These are phyloP conservation scores for Bathelium albidoporum DNA, from an alignment of 495 filamentous ascomycete species.

Conservation along the genomic window DNA sequence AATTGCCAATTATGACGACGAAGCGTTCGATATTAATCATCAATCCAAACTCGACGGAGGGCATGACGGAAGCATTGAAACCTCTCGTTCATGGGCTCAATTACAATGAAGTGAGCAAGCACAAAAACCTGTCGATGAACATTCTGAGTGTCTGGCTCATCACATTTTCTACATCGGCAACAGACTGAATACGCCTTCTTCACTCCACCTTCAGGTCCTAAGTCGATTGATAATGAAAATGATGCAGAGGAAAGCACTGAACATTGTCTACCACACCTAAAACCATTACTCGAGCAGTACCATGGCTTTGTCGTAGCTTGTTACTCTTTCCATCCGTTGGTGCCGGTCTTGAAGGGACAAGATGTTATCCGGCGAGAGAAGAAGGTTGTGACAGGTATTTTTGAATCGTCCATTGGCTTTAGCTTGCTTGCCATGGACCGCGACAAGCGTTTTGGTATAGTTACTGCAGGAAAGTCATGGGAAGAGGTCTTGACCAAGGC, in stretches of 20 bases:
- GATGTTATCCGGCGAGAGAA: conserved; percentile 25
- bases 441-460: conserved; percentile 66
- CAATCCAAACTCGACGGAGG: conserved; percentile 78
- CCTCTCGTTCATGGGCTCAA: conserved; percentile 49
- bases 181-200: conserved; percentile 44
- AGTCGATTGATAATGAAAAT: conserved; percentile 55
- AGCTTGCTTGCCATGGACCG: conserved; percentile 42
- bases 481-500: conserved; percentile 56
- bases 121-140: conserved; percentile 6
- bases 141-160: not conserved
- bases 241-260: conserved; percentile 41
- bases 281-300: conserved; percentile 41
- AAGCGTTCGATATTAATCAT: conserved; percentile 58
- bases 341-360: conserved; percentile 44
- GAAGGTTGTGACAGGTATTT: conserved; percentile 70
- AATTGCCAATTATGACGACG: conserved; percentile 11
- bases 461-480: conserved; percentile 81
- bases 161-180: conserved; percentile 13
- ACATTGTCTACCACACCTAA: conserved; percentile 48
- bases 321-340: conserved; percentile 79
- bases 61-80: conserved; percentile 70
- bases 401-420: conserved; percentile 64
- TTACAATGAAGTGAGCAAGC: conserved; percentile 35
- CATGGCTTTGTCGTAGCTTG: conserved; percentile 80
- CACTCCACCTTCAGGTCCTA: conserved; percentile 45